These are phyloP conservation scores for Lachancea nothofagi DNA, from an alignment of 805 yeast species.

Conservation along the genomic window DNA sequence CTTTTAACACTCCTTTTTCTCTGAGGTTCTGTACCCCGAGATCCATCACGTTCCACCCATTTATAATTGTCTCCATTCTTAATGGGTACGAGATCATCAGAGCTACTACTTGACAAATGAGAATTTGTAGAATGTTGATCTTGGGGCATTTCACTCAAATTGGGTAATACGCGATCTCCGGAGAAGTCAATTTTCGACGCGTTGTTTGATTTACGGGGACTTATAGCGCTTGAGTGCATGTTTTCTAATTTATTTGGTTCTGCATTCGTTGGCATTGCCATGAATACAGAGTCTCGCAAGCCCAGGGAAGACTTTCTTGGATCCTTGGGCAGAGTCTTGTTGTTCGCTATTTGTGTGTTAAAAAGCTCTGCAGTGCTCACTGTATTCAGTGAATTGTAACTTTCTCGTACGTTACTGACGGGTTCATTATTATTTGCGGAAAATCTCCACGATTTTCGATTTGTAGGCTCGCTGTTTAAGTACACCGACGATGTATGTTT, in stretches of 20 bases:
- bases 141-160: constrained; percentile 3
- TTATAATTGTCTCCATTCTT: constrained; percentile 29
- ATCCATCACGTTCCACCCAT: constrained; percentile 25
- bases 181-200: background rate
- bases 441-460: constrained; percentile 56
- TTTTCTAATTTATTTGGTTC: background rate
- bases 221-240: background rate
- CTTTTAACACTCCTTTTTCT: constrained; percentile 34
- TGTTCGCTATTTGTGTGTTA: constrained; percentile 71
- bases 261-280: constrained; percentile 14
- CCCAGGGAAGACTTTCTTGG: constrained; percentile 39
- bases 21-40: constrained; percentile 7
- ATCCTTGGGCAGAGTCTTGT: constrained; percentile 40
- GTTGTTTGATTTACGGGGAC: background rate
- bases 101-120: constrained; percentile 15
- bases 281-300: constrained; percentile 39
- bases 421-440: constrained; percentile 35
- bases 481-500: constrained; percentile 32
- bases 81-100: constrained; percentile 32
- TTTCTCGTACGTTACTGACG: constrained; percentile 43
- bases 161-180: background rate
- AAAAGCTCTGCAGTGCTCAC: constrained; percentile 80
- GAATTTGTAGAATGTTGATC: constrained; percentile 5
- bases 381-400: constrained; percentile 70
- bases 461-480: constrained; percentile 31